Evolutionary conservation across 2,329 filamentous ascomycete genomes (phyloP).

Genomic region (Pestalotiopsis sp.): DNA sequence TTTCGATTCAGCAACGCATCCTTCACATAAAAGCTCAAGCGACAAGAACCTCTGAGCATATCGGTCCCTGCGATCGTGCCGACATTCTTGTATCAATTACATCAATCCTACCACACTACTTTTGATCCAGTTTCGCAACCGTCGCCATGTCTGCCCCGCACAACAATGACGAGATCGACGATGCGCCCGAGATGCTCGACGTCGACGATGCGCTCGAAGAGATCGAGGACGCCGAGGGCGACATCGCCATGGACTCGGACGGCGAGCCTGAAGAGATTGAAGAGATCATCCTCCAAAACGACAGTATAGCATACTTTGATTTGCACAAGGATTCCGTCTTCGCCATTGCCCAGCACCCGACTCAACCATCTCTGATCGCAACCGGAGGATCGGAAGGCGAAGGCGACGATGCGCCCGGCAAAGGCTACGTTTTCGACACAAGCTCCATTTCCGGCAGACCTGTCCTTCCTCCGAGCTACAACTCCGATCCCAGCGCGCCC

Average conservation of each 20-base stretch:
- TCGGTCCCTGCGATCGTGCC: background rate
- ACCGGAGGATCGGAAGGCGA: constrained; percentile 77
- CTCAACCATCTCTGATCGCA: constrained; percentile 75
- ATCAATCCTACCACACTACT: background rate
- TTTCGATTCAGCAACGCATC: background rate
- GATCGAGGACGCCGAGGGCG: constrained; percentile 58
- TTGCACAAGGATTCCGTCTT: constrained; percentile 89
- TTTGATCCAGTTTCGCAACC: background rate
- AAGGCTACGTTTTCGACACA: constrained; percentile 84
- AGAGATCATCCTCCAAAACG: constrained; percentile 84
- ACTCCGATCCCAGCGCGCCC: constrained; percentile 65
- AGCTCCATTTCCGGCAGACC: constrained; percentile 65
- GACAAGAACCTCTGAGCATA: background rate
- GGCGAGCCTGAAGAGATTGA: constrained; percentile 71
- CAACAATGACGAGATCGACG: constrained; percentile 46
- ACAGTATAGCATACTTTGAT: constrained; percentile 93
- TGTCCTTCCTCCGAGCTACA: constrained; percentile 76
- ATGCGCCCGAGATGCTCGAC: constrained; percentile 73
- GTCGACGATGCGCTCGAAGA: constrained; percentile 80
- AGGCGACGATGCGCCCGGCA: constrained; percentile 66
- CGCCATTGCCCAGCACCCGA: constrained; percentile 90
- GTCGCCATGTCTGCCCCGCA: constrained; percentile 38
- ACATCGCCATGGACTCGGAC: constrained; percentile 80
- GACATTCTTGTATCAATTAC: background rate
- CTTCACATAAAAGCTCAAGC: background rate